These are phyloP conservation scores for Litchi chinensis DNA, from an alignment of 345 rosid genomes.

Conservation along the genomic window DNA sequence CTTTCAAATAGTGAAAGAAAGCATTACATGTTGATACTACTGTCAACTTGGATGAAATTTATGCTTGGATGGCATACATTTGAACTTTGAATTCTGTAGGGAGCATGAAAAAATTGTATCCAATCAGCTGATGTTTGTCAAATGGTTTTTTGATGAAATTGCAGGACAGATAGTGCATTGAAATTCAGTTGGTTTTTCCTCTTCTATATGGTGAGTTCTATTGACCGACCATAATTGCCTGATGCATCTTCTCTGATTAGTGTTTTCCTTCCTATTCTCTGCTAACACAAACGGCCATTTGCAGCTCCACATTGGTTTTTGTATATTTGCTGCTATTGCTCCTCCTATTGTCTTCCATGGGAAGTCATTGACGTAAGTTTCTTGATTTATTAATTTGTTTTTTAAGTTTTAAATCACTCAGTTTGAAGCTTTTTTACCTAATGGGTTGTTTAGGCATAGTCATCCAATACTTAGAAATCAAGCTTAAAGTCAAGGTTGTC, in stretches of 20 bases:
- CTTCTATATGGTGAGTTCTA: constrained; percentile 81
- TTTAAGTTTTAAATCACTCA: not conserved
- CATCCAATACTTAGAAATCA: not conserved
- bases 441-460: not conserved
- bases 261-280: constrained; percentile 13
- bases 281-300: constrained; percentile 18
- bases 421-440: not conserved
- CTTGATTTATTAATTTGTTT: constrained; percentile 21
- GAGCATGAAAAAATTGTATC: constrained; percentile 5
- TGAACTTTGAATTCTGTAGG: not conserved
- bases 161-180: constrained; percentile 98
- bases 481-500: not conserved
- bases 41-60: not conserved
- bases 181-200: constrained; percentile 96
- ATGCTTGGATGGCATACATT: not conserved
- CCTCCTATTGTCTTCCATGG: constrained; percentile 98
- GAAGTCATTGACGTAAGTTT: constrained; percentile 90
- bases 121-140: constrained; percentile 12
- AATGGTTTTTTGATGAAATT: constrained; percentile 22
- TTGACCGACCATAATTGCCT: not conserved
- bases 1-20: not conserved
- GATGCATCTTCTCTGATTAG: constrained; percentile 8
- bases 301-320: constrained; percentile 93
- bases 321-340: constrained; percentile 97
- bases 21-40: not conserved